phyloP scores from a whole-genome alignment of 202 grass and related monocot species.

The Panicum hallii region DNA sequence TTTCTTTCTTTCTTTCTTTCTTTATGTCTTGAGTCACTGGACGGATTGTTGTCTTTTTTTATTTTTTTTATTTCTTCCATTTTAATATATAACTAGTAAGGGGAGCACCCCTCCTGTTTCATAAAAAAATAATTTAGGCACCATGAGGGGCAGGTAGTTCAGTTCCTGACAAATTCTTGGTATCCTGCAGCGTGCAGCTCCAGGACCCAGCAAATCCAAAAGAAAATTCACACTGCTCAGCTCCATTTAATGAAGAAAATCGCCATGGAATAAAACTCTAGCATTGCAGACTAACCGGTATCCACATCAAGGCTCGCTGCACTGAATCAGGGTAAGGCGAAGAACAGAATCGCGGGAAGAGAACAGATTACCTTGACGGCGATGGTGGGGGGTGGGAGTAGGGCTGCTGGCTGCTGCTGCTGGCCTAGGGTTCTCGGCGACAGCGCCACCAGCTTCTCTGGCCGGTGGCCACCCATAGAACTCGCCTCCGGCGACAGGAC shows the following conservation, averaged over 20 bases:
- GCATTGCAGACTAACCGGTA: background rate
- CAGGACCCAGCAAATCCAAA: background rate
- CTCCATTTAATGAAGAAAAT: background rate
- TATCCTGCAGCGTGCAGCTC: background rate
- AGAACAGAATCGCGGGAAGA: background rate
- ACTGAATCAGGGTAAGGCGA: background rate
- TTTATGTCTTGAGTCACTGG: no score
- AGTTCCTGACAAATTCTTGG: background rate
- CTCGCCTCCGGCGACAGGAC: no score
- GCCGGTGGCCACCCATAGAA: no score
- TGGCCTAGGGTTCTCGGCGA: no score
- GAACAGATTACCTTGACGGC: conserved; percentile 60
- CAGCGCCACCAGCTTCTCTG: no score
- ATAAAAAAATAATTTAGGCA: background rate
- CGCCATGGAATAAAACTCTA: conserved; percentile 2
- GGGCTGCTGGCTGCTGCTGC: conserved; percentile 26
- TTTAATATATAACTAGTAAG: no score
- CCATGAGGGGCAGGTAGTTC: background rate
- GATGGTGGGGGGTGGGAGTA: conserved; percentile 59
- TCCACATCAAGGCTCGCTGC: background rate
- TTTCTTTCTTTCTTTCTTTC: no score
- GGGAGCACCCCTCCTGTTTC: no score
- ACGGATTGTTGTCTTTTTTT: no score
- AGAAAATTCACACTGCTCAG: no score
- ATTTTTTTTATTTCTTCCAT: no score